Evolutionary conservation across 768 basidiomycete genomes (phyloP).

Genomic region (Podaxis carcinomalis): DNA sequence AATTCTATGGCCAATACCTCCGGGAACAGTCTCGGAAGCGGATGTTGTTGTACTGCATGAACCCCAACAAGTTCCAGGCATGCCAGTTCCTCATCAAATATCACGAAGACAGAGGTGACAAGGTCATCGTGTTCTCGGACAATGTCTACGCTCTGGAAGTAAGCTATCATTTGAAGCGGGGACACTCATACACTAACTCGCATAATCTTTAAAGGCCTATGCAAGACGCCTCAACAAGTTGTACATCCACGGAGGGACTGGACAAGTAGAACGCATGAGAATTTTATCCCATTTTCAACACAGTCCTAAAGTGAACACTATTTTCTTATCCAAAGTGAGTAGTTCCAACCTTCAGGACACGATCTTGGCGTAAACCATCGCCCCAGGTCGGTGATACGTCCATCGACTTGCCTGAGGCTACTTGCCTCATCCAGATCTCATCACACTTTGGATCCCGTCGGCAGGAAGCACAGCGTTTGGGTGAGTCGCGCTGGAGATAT

Average conservation of each 20-base stretch:
- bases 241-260: slow-evolving; percentile 94
- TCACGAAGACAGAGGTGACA: slow-evolving; percentile 96
- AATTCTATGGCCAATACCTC: slow-evolving; percentile 97
- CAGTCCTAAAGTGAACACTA: slow-evolving; percentile 93
- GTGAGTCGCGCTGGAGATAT: slow-evolving; percentile 34
- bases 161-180: slow-evolving; percentile 16
- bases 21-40: slow-evolving; percentile 88
- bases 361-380: neutral
- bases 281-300: slow-evolving; percentile 96
- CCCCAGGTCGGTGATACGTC: slow-evolving; percentile 92
- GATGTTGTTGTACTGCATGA: slow-evolving; percentile 99
- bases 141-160: slow-evolving; percentile 98
- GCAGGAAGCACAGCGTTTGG: slow-evolving; percentile 95
- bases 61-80: slow-evolving; percentile 98
- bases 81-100: slow-evolving; percentile 99
- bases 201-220: slow-evolving; percentile 56
- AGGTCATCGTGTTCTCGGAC: slow-evolving; percentile 99
- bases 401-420: slow-evolving; percentile 98
- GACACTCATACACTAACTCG: neutral
- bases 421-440: slow-evolving; percentile 98
- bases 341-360: neutral
- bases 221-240: slow-evolving; percentile 91
- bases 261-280: slow-evolving; percentile 93
- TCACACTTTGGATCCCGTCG: slow-evolving; percentile 98
- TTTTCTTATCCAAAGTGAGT: slow-evolving; percentile 92